phyloP scores from a whole-genome alignment of 768 basidiomycete species.

The Mycena kentingensis region DNA sequence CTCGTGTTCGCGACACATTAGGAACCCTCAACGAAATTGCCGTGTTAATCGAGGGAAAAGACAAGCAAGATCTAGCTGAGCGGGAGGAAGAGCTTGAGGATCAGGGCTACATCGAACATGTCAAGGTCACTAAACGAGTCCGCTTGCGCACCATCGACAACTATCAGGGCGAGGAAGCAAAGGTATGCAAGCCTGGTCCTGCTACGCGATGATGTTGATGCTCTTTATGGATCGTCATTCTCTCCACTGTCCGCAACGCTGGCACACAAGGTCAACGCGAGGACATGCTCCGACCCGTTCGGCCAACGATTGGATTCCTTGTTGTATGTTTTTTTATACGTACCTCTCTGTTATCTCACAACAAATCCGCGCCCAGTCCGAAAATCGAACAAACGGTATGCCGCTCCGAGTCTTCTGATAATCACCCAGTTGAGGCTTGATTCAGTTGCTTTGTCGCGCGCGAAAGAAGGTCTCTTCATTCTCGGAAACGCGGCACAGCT shows the following conservation, averaged over 20 bases:
- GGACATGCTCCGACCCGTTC: conserved; percentile 25
- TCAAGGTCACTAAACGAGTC: conserved; percentile 57
- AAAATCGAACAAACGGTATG: conserved; percentile 55
- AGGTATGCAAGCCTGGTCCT: conserved; percentile 31
- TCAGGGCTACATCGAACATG: conserved; percentile 40
- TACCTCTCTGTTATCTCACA: neutral
- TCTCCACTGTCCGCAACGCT: conserved; percentile 73
- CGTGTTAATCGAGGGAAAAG: conserved; percentile 69
- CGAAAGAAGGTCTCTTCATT: conserved; percentile 72
- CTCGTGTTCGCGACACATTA: conserved; percentile 42
- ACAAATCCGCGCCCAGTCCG: conserved; percentile 40
- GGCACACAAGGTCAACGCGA: conserved; percentile 43
- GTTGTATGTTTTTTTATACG: conserved; percentile 45
- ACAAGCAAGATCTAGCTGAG: conserved; percentile 60
- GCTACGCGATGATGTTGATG: neutral
- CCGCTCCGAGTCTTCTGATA: neutral
- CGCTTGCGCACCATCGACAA: conserved; percentile 75
- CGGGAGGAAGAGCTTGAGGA: conserved; percentile 46
- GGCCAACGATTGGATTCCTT: conserved; percentile 66
- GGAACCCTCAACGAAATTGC: conserved; percentile 45
- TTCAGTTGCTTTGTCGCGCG: conserved; percentile 70
- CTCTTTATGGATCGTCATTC: conserved; percentile 58
- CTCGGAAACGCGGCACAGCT: conserved; percentile 67
- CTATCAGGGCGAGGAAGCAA: conserved; percentile 76
- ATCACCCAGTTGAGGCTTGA: conserved; percentile 5